A percentile compares a stretch with the other conserved stretches of the same genome.
Evolutionary conservation across 2,329 filamentous ascomycete genomes (phyloP).

Genomic region (Ceratocystiopsis minuta): DNA sequence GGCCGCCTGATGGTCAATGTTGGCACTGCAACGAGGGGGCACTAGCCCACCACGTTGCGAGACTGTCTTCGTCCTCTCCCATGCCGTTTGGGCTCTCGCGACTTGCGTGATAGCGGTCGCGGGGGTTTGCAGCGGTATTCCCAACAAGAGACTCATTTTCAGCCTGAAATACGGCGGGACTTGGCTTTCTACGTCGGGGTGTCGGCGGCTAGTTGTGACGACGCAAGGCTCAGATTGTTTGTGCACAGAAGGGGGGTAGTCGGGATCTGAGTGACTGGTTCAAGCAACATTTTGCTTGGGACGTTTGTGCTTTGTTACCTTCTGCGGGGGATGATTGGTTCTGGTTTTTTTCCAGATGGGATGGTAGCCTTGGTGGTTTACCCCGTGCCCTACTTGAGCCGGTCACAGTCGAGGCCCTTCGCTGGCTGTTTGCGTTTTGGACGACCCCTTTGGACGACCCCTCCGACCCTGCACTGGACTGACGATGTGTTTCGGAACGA

Average conservation of each 20-base stretch:
- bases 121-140: neutral
- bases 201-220: constrained; percentile 1
- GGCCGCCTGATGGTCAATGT: neutral
- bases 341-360: no score
- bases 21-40: constrained; percentile 1
- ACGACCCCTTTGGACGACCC: no score
- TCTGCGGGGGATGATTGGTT: no score
- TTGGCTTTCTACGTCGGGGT: neutral
- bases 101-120: constrained; percentile 6
- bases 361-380: no score
- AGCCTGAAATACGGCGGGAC: constrained; percentile 1
- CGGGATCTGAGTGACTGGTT: neutral
- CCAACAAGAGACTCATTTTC: neutral
- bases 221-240: constrained; percentile 1
- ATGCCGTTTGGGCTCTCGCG: neutral
- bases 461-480: neutral
- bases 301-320: no score
- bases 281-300: no score
- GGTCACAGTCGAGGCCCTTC: no score
- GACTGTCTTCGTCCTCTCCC: neutral
- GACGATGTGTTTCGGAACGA: constrained; percentile 2
- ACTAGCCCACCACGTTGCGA: neutral
- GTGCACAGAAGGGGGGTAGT: neutral
- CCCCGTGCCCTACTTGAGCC: no score
- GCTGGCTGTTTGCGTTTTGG: neutral